Base-by-base conservation (phyloP, 768 basidiomycete species). In the Tremella yokohamensis region DNA sequence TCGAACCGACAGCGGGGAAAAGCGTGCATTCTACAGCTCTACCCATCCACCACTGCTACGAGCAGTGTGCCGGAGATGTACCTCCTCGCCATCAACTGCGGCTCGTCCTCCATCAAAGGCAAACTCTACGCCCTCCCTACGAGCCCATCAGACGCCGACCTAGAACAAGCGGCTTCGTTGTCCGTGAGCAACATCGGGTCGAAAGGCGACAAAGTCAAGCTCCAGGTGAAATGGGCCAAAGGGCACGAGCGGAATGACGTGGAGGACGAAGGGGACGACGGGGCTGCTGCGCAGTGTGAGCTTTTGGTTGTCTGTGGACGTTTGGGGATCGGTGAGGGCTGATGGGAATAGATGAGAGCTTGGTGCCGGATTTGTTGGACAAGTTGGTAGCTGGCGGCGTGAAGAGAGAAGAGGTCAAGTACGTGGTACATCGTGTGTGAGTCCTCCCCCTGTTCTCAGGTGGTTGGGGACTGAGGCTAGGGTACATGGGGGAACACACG, bases 91-190 rank as follows among this genome's bases (percentile, higher is more conserved):
- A 80, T 86, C 62, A 90, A 90, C 64, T 84, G 89, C 4, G 89
- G 89, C 39, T 89, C 88, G 0, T 90, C 89, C 1, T 90, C 89
- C 4, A 84, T 91, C 78, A 91, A 90, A 78, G 83, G 87, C 45
- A 84, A 87, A 12, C 82, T 91, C 45, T 91, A 82, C 66, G 64
- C 72, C 40, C 71, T 78, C 25, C 63, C 65, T 25, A 56, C 62
- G 18, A 24, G 47, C 19, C 19, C 12, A 11, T 57, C 58, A 3
- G 60, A 70, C 0, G 62, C 58, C 29, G 29, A 34, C 29, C 54
- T 72, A 42, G 26, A 62, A 64, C 29, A 64, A 8, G 61, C 60
- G 16, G 68, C 73, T 0, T 60, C 58, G 8, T 60, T 71, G 9
- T 63, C 57, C 19, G 63, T 76, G 8, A 63, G 57, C 48, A 62